These are phyloP conservation scores for Lentinus polychrous DNA, from an alignment of 1,284 basidiomycete species.

Conservation along the genomic window DNA sequence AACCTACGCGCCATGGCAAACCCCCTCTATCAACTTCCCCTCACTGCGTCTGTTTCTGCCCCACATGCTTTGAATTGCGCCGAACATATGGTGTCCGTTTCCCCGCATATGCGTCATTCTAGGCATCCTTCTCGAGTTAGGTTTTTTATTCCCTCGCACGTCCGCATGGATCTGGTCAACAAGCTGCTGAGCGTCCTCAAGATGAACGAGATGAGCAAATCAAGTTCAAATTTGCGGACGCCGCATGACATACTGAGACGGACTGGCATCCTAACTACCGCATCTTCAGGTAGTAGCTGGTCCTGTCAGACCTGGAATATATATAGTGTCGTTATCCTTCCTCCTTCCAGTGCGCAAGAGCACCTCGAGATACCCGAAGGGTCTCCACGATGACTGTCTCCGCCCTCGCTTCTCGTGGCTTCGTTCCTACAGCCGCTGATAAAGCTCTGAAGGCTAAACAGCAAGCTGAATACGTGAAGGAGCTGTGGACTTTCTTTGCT, in stretches of 20 bases:
- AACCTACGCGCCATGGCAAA: neutral
- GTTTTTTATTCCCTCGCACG: slow-evolving; percentile 4
- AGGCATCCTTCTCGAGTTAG: slow-evolving; percentile 8
- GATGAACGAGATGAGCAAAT: no score
- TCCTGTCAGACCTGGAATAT: no score
- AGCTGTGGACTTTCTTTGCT: slow-evolving; percentile 32
- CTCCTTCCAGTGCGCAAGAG: no score
- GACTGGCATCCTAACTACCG: no score
- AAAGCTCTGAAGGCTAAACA: slow-evolving; percentile 20
- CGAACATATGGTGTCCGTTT: slow-evolving; percentile 25
- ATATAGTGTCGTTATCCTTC: no score
- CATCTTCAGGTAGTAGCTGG: no score
- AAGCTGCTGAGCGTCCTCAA: no score
- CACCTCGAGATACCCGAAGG: no score
- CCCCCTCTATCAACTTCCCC: neutral
- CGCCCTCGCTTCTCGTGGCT: slow-evolving; percentile 7
- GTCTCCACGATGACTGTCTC: neutral
- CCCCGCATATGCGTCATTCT: slow-evolving; percentile 16
- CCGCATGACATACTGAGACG: no score
- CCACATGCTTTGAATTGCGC: slow-evolving; percentile 19
- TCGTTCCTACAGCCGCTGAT: slow-evolving; percentile 22
- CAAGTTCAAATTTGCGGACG: no score
- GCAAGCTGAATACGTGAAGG: slow-evolving; percentile 23
- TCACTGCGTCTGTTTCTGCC: slow-evolving; percentile 11
- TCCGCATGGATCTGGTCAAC: neutral